Evolutionary conservation across 2,329 filamentous ascomycete species (phyloP), one percentile per base, ranked within the genome.

Genomic region (Sclerotinia subarctica): DNA sequence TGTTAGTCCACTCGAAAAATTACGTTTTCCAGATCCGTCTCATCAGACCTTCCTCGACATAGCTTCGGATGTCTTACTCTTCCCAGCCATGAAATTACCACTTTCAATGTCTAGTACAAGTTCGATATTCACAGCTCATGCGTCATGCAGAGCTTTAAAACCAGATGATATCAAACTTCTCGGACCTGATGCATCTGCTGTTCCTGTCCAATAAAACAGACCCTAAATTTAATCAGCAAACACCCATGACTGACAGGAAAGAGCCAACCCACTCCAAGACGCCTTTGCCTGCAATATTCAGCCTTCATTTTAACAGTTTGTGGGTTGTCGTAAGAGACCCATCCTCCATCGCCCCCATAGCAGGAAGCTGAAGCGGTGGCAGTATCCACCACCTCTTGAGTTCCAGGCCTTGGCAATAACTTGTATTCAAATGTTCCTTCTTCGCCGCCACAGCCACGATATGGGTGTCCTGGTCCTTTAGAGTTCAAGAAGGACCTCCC

Each of bases 171-270:
- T 80, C 66, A 89, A 77, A 74, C 86, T 88, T 64, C 86, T 81
- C 64, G 84, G 82, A 70, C 81, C 83, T 65, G 86, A 83, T 72
- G 85, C 84, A 80, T 95, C 92, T 3, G 86, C 87, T 19, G 90
- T 89, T n/a, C 88, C 90, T 65, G 90, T 88, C 90, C 90, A 94
- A 78, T 94, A 95, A 77, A 93, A 94, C 11, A 95, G 79, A 0
- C 92, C 92, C 86, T 88, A 73, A 5, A 24, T 11, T 26, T 6
- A 10, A 51, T 66, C 32, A 66, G 64, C 32, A 60, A 66, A 26
- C 24, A 26, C 32, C 4, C 2, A 60, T 42, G 17, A 21, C 49
- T 46, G 26, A 42, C 19, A 35, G 26, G 47, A 47, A 59, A 29
- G 32, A 19, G 32, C 26, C n/a, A 26, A 71, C 76, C 69, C 69